Conservation (phyloP, 2,329 filamentous ascomycete species). For the Colletotrichum paranaense region DNA sequence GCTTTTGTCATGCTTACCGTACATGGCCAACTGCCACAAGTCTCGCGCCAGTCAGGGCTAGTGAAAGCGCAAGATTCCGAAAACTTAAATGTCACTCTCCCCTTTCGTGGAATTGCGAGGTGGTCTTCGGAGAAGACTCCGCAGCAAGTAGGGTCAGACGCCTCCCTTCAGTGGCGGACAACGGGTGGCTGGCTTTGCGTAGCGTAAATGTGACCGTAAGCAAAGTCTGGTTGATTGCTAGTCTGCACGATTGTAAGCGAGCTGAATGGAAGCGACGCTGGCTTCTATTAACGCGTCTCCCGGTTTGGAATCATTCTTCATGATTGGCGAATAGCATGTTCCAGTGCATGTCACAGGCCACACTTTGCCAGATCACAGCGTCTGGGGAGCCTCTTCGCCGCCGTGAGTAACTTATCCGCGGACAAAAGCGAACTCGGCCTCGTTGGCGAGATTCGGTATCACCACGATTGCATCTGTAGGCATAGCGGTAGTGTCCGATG, state of each 20-base stretch:
- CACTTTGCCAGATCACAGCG: neutral
- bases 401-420: neutral
- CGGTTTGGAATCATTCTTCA: neutral
- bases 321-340: neutral
- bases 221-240: neutral
- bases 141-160: neutral
- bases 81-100: conserved; percentile 1
- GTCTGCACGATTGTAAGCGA: neutral
- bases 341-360: neutral
- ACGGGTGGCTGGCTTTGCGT: neutral
- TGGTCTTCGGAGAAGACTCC: conserved; percentile 4
- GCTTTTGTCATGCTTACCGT: conserved; percentile 26
- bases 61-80: neutral
- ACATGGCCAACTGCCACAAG: neutral
- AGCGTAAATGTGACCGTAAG: neutral
- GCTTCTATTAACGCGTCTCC: neutral
- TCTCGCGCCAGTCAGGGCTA: neutral
- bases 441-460: neutral
- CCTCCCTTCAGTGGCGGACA: neutral
- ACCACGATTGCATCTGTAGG: neutral
- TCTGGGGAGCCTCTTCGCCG: neutral
- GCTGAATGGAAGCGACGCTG: neutral
- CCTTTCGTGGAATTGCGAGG: neutral
- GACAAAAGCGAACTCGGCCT: neutral
- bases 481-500: neutral